Evolutionary conservation across 2,329 filamentous ascomycete genomes (phyloP).

Genomic region (Stagonosporopsis cucurbitacearum): DNA sequence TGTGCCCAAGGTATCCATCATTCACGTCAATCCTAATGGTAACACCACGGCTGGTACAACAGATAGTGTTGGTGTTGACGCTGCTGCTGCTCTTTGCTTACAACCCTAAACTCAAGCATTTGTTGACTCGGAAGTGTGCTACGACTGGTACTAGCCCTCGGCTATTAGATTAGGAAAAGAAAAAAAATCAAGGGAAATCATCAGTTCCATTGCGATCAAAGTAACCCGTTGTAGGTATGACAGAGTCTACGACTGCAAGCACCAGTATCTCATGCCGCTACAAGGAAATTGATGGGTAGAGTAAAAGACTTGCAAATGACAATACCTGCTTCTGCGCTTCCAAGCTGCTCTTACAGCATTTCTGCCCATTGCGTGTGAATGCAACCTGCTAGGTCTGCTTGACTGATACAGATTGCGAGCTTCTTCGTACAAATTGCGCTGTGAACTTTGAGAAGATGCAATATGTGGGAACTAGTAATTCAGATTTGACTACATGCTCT

Average conservation of each 20-base stretch:
- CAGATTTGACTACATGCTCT: not conserved
- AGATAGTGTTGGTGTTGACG: not conserved
- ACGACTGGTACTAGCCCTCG: not conserved
- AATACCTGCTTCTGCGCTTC: not conserved
- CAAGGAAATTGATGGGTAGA: not conserved
- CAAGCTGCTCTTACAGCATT: not conserved
- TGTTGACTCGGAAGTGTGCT: not conserved
- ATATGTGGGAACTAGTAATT: not conserved
- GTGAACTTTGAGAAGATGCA: not conserved
- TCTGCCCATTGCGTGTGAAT: not conserved
- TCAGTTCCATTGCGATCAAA: not conserved
- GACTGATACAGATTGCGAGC: not conserved
- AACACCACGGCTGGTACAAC: not conserved
- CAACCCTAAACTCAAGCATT: not conserved
- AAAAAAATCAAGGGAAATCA: not conserved
- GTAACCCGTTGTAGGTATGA: not conserved
- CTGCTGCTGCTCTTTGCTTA: not conserved
- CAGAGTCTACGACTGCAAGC: not conserved
- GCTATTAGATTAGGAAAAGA: not conserved
- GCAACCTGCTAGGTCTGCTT: not conserved
- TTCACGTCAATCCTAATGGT: too few species aligned
- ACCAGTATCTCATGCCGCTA: not conserved
- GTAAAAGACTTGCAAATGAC: not conserved
- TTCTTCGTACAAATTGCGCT: not conserved
- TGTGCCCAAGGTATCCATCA: not conserved